Evolutionary conservation across 2,329 filamentous ascomycete species (phyloP).

Genomic region (Juglanconis sp.): DNA sequence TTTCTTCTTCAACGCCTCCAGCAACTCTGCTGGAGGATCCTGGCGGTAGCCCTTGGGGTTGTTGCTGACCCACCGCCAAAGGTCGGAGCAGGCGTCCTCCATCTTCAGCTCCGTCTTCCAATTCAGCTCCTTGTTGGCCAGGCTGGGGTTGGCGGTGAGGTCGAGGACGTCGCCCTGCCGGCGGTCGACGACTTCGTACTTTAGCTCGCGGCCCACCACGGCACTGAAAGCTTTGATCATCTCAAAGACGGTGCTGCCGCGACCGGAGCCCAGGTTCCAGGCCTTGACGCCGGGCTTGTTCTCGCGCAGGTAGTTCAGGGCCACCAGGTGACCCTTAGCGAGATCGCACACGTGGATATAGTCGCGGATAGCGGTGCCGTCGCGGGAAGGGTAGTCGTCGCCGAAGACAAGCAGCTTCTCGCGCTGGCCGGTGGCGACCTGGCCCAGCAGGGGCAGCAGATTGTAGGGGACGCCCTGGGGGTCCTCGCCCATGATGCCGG

Average conservation of each 20-base stretch:
- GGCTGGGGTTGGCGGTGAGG: slow-evolving; percentile 84
- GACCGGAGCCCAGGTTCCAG: slow-evolving; percentile 95
- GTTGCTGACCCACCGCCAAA: slow-evolving; percentile 97
- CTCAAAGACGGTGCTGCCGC: slow-evolving; percentile 92
- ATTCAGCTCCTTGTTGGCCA: slow-evolving; percentile 82
- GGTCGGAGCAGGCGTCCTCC: slow-evolving; percentile 87
- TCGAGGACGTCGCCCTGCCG: slow-evolving; percentile 89
- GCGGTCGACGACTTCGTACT: slow-evolving; percentile 81
- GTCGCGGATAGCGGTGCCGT: slow-evolving; percentile 92
- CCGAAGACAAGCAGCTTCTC: slow-evolving; percentile 95
- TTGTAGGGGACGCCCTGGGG: slow-evolving; percentile 95
- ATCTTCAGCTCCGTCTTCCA: slow-evolving; percentile 92
- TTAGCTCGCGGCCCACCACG: slow-evolving; percentile 79
- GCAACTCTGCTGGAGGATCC: slow-evolving; percentile 77
- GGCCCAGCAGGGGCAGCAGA: slow-evolving; percentile 86
- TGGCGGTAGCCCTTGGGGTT: slow-evolving; percentile 95
- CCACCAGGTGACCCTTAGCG: slow-evolving; percentile 79
- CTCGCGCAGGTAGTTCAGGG: slow-evolving; percentile 83
- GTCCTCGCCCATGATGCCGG: slow-evolving; percentile 96
- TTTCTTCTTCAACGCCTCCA: slow-evolving; percentile 58
- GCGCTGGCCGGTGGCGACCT: slow-evolving; percentile 92
- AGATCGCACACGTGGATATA: slow-evolving; percentile 97
- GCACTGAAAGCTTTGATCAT: slow-evolving; percentile 93
- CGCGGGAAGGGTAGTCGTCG: slow-evolving; percentile 85
- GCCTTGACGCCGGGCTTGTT: slow-evolving; percentile 85